phyloP scores from a whole-genome alignment of 768 basidiomycete genomes.

The Astraeus odoratus region DNA sequence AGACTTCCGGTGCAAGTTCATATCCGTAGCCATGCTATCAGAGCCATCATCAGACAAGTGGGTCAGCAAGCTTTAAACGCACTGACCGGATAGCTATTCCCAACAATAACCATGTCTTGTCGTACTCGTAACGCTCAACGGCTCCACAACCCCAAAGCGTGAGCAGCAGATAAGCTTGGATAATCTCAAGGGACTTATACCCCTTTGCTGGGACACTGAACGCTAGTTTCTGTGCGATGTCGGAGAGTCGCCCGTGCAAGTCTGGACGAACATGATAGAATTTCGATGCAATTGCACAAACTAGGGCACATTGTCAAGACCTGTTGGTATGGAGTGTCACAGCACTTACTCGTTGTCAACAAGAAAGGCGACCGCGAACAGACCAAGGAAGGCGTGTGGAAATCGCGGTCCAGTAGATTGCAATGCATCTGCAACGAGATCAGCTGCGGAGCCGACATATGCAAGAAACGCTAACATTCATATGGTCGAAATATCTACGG shows the following conservation, averaged over 20 bases:
- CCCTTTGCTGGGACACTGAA: slow-evolving; percentile 81
- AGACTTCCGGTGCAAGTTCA: slow-evolving; percentile 91
- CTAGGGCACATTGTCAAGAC: slow-evolving; percentile 33
- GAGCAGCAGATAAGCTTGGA: slow-evolving; percentile 90
- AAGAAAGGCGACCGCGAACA: slow-evolving; percentile 94
- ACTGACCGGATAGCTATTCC: slow-evolving; percentile 79
- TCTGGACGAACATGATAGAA: slow-evolving; percentile 82
- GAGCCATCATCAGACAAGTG: slow-evolving; percentile 8
- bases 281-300: slow-evolving; percentile 91
- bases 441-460: slow-evolving; percentile 4
- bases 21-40: slow-evolving; percentile 85
- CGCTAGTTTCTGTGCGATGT: slow-evolving; percentile 81
- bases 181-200: slow-evolving; percentile 91
- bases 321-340: slow-evolving; percentile 1
- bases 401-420: slow-evolving; percentile 74
- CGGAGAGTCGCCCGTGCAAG: slow-evolving; percentile 70
- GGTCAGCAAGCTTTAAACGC: background rate
- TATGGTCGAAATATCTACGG: slow-evolving; percentile 64
- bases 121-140: slow-evolving; percentile 94
- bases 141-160: slow-evolving; percentile 90
- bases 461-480: slow-evolving; percentile 47
- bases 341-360: slow-evolving; percentile 75
- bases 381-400: slow-evolving; percentile 91
- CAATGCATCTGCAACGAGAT: slow-evolving; percentile 55
- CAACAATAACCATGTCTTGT: slow-evolving; percentile 85